Conservation (phyloP, 139 green algal genomes). For the Haematococcus lacustris region DNA sequence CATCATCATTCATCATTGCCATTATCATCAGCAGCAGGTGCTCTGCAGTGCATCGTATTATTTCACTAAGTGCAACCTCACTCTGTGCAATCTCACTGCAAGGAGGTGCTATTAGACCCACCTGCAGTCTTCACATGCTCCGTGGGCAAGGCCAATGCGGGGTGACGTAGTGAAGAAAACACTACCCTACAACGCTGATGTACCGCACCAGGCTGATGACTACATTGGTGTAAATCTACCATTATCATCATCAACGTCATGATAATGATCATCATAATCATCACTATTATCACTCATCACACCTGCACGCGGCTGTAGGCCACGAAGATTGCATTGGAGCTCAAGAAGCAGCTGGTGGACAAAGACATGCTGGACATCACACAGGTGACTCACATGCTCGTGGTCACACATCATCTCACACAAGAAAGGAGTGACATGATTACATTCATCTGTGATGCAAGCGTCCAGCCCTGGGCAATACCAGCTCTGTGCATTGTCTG, state of each 20-base stretch:
- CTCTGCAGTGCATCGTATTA: too few species aligned
- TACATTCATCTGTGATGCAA: too few species aligned
- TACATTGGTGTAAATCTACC: background rate
- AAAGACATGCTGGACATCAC: slow-evolving; percentile 61
- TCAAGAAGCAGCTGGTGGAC: slow-evolving; percentile 95
- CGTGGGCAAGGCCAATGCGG: background rate
- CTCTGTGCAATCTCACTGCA: too few species aligned
- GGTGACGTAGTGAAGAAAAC: background rate
- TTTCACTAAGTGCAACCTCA: too few species aligned
- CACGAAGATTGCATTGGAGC: slow-evolving; percentile 82
- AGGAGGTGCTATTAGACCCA: too few species aligned
- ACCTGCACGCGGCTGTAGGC: slow-evolving; percentile 40
- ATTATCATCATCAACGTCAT: background rate
- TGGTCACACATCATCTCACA: background rate
- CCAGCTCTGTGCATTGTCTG: background rate
- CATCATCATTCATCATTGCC: too few species aligned
- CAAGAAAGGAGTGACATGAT: background rate
- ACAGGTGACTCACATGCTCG: slow-evolving; percentile 26
- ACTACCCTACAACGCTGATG: too few species aligned
- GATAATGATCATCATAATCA: background rate
- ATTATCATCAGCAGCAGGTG: too few species aligned
- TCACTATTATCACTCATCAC: background rate
- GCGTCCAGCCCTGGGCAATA: background rate
- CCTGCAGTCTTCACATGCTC: background rate
- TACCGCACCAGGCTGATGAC: too few species aligned